These are phyloP conservation scores for Penicillium arizonense DNA, from an alignment of 495 filamentous ascomycete species.

Conservation along the genomic window DNA sequence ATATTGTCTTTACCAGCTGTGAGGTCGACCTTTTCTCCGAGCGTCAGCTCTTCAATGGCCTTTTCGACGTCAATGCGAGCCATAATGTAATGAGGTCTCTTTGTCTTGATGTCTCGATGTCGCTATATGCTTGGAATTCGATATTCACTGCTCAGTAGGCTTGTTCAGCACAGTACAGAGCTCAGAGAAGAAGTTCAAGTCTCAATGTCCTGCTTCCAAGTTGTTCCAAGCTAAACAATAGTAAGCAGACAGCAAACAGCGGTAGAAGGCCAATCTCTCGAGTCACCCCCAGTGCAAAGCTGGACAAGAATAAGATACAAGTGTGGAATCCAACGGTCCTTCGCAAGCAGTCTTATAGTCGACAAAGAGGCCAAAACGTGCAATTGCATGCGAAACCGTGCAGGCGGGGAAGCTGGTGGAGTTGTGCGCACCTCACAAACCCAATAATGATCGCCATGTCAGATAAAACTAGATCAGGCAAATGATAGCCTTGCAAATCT, in stretches of 20 bases:
- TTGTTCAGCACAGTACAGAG: not conserved
- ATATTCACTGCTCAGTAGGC: not conserved
- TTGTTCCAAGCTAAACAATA: too few relatives aligned
- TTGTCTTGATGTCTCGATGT: not conserved
- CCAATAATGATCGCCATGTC: not conserved
- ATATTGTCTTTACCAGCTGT: conserved; percentile 46
- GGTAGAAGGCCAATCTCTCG: too few relatives aligned
- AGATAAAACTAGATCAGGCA: not conserved
- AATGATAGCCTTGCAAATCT: not conserved
- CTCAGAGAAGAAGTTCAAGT: too few relatives aligned
- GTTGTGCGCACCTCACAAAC: not conserved
- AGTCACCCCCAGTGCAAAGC: not conserved
- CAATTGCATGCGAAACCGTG: not conserved
- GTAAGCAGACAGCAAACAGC: too few relatives aligned
- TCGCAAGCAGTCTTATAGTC: not conserved
- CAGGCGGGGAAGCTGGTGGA: not conserved
- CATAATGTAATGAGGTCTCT: conserved; percentile 35
- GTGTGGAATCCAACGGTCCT: not conserved
- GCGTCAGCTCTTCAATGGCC: conserved; percentile 58
- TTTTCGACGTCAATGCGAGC: conserved; percentile 61
- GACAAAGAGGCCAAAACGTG: not conserved
- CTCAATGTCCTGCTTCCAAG: too few relatives aligned
- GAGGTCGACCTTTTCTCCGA: conserved; percentile 61
- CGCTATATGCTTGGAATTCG: not conserved
- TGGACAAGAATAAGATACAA: too few relatives aligned